Evolutionary conservation across 2,329 filamentous ascomycete genomes (phyloP).

Genomic region (Trichothecium sympodiale): DNA sequence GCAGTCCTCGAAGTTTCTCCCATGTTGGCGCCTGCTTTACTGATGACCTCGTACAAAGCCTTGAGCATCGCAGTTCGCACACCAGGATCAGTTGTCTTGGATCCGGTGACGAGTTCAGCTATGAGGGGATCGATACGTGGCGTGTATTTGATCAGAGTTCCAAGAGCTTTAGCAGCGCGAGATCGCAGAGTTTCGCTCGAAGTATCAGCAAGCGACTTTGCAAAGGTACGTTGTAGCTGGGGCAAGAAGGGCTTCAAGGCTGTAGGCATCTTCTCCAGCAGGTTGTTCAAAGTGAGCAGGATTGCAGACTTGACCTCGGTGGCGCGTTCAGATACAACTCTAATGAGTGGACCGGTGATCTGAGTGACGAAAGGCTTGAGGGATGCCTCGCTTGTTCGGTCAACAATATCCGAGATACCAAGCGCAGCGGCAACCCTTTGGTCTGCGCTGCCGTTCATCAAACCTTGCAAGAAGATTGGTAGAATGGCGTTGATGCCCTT

Average conservation of each 20-base stretch:
- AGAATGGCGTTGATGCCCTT: slow-evolving; percentile 96
- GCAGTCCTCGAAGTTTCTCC: slow-evolving; percentile 76
- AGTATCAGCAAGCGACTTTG: slow-evolving; percentile 86
- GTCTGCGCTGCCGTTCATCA: slow-evolving; percentile 92
- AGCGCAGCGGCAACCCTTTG: slow-evolving; percentile 87
- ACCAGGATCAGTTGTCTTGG: slow-evolving; percentile 73
- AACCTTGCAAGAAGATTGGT: slow-evolving; percentile 92
- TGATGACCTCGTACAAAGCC: slow-evolving; percentile 90
- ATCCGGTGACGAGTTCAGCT: slow-evolving; percentile 83
- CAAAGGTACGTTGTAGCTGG: slow-evolving; percentile 92
- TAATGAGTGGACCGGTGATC: slow-evolving; percentile 93
- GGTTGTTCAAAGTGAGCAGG: slow-evolving; percentile 83
- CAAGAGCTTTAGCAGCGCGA: slow-evolving; percentile 84
- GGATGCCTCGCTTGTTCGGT: slow-evolving; percentile 77
- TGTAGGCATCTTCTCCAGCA: slow-evolving; percentile 91
- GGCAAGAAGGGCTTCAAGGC: slow-evolving; percentile 95
- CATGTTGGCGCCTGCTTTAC: slow-evolving; percentile 92
- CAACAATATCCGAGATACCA: slow-evolving; percentile 90
- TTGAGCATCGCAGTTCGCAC: slow-evolving; percentile 95
- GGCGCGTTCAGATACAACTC: slow-evolving; percentile 92
- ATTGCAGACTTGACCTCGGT: slow-evolving; percentile 95
- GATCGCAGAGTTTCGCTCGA: slow-evolving; percentile 80
- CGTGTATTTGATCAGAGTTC: slow-evolving; percentile 90
- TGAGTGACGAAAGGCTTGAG: slow-evolving; percentile 94
- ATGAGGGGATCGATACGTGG: slow-evolving; percentile 93